Evolutionary conservation across 169 alveolate species (phyloP).

Genomic region (Miamiensis avidus): DNA sequence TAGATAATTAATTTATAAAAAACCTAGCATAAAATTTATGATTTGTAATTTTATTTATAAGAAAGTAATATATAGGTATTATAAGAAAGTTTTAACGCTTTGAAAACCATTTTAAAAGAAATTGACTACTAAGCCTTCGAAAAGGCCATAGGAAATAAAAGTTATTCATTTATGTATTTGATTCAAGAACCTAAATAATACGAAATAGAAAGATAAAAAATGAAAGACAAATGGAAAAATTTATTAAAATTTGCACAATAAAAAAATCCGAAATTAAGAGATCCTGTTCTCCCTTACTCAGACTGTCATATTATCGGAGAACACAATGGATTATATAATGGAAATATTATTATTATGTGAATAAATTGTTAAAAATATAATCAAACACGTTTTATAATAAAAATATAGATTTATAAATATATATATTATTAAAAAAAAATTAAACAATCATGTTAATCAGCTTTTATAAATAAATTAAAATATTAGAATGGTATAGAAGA

Average conservation of each 20-base stretch:
- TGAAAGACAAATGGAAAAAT: constrained; percentile 74
- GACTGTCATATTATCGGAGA: constrained; percentile 58
- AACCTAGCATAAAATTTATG: too few relatives aligned
- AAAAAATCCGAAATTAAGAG: constrained; percentile 45
- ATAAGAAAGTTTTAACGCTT: constrained; percentile 74
- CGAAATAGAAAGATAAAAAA: constrained; percentile 58
- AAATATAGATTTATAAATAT: too few relatives aligned
- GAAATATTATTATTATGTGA: constrained; percentile 38
- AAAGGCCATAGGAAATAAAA: constrained; percentile 66
- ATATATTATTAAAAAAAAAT: too few relatives aligned
- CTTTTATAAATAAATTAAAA: too few relatives aligned
- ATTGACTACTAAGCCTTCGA: constrained; percentile 82
- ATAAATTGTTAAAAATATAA: too few relatives aligned
- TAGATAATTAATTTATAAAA: too few relatives aligned
- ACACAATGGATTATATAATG: constrained; percentile 49
- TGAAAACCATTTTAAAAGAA: constrained; percentile 78
- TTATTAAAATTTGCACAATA: constrained; percentile 46
- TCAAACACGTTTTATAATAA: too few relatives aligned
- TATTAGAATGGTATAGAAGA: too few relatives aligned
- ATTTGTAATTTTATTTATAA: too few relatives aligned
- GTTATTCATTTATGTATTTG: constrained; percentile 35
- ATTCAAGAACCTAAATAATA: constrained; percentile 50
- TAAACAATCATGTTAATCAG: too few relatives aligned
- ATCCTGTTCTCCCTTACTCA: constrained; percentile 66
- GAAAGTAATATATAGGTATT: constrained; percentile 52